Conservation (phyloP, 805 yeast genomes). For the Aciculoconidium aculeatum region DNA sequence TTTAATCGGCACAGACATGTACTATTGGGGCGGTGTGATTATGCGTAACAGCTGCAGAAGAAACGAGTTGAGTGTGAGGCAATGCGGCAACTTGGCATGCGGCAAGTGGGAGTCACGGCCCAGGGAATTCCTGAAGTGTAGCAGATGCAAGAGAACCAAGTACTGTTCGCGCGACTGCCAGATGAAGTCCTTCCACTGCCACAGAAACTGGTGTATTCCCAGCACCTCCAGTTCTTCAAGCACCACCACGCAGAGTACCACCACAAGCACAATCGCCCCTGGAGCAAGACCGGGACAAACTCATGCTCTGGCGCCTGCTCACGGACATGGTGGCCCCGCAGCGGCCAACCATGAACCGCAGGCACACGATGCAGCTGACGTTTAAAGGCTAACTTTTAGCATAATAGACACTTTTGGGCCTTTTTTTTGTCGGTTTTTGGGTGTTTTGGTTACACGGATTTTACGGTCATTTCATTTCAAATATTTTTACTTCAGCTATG, state of each 20-base stretch:
- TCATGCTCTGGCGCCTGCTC: too few relatives aligned
- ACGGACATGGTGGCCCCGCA: too few relatives aligned
- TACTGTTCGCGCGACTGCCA: constrained; percentile 93
- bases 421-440: too few relatives aligned
- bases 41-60: constrained; percentile 94
- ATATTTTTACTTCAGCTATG: too few relatives aligned
- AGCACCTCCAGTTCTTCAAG: constrained; percentile 29
- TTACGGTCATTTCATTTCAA: too few relatives aligned
- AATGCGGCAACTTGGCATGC: constrained; percentile 89
- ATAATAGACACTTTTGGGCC: too few relatives aligned
- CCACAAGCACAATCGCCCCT: constrained; percentile 3
- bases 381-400: too few relatives aligned
- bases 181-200: constrained; percentile 85
- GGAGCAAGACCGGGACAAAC: too few relatives aligned
- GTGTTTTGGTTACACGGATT: too few relatives aligned
- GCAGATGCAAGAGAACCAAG: constrained; percentile 90
- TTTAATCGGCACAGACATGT: constrained; percentile 68
- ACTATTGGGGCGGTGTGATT: constrained; percentile 96
- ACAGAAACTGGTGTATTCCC: constrained; percentile 87
- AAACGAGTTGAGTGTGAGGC: constrained; percentile 79
- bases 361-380: too few relatives aligned
- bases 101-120: constrained; percentile 92
- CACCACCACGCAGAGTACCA: constrained; percentile 10
- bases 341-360: too few relatives aligned
- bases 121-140: constrained; percentile 89